phyloP scores from a whole-genome alignment of 192 early-diverging fungal species.

The Funneliformis geosporum region DNA sequence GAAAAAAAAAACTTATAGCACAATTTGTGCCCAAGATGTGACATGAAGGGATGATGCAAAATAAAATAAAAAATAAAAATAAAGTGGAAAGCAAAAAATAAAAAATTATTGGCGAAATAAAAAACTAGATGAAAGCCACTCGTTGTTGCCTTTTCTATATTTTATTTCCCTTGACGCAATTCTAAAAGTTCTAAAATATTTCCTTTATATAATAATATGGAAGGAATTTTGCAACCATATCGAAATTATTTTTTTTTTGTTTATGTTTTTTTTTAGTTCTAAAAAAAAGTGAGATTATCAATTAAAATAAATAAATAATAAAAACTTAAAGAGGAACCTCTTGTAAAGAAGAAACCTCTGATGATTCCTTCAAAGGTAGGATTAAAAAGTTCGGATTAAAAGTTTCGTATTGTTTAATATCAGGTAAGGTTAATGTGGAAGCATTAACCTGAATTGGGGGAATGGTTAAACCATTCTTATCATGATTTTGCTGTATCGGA shows the following conservation, averaged over 20 bases:
- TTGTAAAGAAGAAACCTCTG: background rate
- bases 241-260: background rate
- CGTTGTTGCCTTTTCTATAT: too few relatives aligned
- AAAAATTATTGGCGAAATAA: too few relatives aligned
- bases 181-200: too few relatives aligned
- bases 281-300: background rate
- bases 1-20: too few relatives aligned
- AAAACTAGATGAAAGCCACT: too few relatives aligned
- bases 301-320: background rate
- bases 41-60: too few relatives aligned
- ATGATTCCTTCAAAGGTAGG: background rate
- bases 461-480: background rate
- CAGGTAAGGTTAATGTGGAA: background rate
- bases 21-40: too few relatives aligned
- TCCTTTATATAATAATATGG: too few relatives aligned
- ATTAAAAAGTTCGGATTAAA: background rate
- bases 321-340: conserved; percentile 1
- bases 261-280: background rate
- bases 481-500: background rate
- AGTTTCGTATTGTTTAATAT: background rate
- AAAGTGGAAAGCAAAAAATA: too few relatives aligned
- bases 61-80: too few relatives aligned
- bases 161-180: too few relatives aligned
- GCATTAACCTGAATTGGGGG: background rate
- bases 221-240: background rate